Evolutionary conservation across 2,329 filamentous ascomycete genomes (phyloP).

Genomic region (Tolypocladium inflatum): DNA sequence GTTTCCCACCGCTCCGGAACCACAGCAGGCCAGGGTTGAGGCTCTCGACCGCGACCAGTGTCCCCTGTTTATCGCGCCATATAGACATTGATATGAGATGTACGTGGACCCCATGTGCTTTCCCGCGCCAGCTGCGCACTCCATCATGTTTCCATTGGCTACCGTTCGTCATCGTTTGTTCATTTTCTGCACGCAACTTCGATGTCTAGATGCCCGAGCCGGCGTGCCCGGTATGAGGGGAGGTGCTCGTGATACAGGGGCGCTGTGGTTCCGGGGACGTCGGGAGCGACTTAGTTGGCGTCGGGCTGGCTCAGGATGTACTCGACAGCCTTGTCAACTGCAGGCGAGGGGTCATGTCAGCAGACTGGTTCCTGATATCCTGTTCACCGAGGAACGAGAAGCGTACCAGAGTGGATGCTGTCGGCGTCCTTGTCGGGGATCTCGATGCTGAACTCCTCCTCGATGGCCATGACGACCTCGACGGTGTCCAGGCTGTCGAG

Average conservation of each 20-base stretch:
- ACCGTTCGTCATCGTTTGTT: background rate
- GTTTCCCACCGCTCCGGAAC: background rate
- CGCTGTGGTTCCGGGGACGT: background rate
- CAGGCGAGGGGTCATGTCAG: slow-evolving; percentile 1
- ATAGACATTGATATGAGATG: background rate
- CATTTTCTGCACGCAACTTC: background rate
- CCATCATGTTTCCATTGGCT: background rate
- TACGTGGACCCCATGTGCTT: background rate
- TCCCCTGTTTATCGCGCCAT: background rate
- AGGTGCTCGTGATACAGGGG: background rate
- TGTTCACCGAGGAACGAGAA: background rate
- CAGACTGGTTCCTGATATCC: background rate
- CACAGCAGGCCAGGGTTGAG: background rate
- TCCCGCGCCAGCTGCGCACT: background rate
- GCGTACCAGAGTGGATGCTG: slow-evolving; percentile 83
- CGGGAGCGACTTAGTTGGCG: slow-evolving; percentile 49
- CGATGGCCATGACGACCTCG: slow-evolving; percentile 99
- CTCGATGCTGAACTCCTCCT: slow-evolving; percentile 90
- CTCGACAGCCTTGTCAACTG: slow-evolving; percentile 88
- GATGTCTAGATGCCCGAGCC: background rate
- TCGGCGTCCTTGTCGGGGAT: slow-evolving; percentile 97
- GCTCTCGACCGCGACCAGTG: background rate
- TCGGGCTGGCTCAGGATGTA: slow-evolving; percentile 92
- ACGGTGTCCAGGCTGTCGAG: slow-evolving; percentile 97
- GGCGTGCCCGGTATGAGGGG: background rate